Conservation (phyloP, 495 filamentous ascomycete genomes). For the Penicillium angulare region DNA sequence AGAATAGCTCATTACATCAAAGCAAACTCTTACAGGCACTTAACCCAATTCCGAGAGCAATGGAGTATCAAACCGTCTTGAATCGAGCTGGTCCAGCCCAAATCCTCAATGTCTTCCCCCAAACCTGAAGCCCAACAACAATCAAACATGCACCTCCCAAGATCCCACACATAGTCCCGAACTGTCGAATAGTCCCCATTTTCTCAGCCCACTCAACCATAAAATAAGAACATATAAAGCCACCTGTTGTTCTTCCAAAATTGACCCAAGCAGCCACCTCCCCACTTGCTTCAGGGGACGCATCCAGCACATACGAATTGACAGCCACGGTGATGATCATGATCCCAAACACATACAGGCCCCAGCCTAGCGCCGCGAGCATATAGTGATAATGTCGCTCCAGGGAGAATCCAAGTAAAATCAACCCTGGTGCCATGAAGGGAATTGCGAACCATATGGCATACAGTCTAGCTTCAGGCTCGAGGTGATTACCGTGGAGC, state of each 20-base stretch:
- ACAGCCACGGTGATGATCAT: conserved; percentile 65
- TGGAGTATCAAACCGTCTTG: conserved; percentile 6
- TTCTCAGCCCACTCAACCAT: conserved; percentile 39
- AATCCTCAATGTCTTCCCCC: conserved; percentile 42
- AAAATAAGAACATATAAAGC: conserved; percentile 54
- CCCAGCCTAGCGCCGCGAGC: conserved; percentile 54
- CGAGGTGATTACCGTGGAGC: conserved; percentile 51
- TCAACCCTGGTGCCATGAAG: conserved; percentile 49
- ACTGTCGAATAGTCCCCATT: conserved; percentile 33
- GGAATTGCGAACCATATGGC: conserved; percentile 49
- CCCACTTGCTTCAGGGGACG: conserved; percentile 54
- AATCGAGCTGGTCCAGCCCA: conserved; percentile 23
- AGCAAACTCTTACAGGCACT: not conserved
- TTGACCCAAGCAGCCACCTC: conserved; percentile 57
- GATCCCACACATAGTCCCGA: conserved; percentile 52
- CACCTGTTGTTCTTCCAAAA: conserved; percentile 42
- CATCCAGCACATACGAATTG: conserved; percentile 59
- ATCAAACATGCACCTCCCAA: conserved; percentile 39
- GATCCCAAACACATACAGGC: conserved; percentile 55
- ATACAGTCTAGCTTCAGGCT: conserved; percentile 54
- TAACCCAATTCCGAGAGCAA: not conserved
- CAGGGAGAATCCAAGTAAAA: conserved; percentile 56
- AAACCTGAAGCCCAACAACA: conserved; percentile 40
- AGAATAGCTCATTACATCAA: not conserved
- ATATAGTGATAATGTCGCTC: conserved; percentile 56